A percentile compares a stretch with the other conserved stretches of the same genome.
Conservation (phyloP, 192 early-diverging fungal species). For the Rhizophagus clarus region DNA sequence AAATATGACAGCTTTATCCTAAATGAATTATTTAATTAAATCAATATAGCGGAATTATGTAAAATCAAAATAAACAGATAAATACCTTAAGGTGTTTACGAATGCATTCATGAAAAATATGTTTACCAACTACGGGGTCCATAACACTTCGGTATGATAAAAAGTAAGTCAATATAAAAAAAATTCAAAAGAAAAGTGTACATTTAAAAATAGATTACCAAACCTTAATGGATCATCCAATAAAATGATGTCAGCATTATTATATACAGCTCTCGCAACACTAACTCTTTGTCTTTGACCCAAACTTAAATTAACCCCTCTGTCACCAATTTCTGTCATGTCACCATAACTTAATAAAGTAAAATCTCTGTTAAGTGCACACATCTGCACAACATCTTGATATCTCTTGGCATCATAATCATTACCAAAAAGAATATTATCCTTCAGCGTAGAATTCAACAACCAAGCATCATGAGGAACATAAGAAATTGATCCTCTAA, state of each 20-base stretch:
- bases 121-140: constrained; percentile 51
- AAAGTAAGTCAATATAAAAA: constrained; percentile 16
- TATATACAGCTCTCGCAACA: constrained; percentile 68
- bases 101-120: constrained; percentile 55
- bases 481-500: constrained; percentile 63
- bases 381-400: constrained; percentile 60
- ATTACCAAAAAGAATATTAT: constrained; percentile 81
- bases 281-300: constrained; percentile 72
- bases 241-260: constrained; percentile 64
- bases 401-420: constrained; percentile 58
- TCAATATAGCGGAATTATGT: neutral
- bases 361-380: constrained; percentile 68
- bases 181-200: constrained; percentile 28
- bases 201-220: neutral
- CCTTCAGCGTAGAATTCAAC: constrained; percentile 69
- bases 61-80: neutral
- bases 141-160: constrained; percentile 31
- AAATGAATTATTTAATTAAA: neutral
- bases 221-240: constrained; percentile 69
- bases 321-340: constrained; percentile 69
- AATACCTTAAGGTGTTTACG: constrained; percentile 43
- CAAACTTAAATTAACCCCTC: constrained; percentile 72
- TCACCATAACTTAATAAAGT: constrained; percentile 62
- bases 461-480: constrained; percentile 73
- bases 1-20: constrained; percentile 64